These are phyloP conservation scores for Pichia sp. DNA, from an alignment of 1,139 yeast species.

Conservation along the genomic window DNA sequence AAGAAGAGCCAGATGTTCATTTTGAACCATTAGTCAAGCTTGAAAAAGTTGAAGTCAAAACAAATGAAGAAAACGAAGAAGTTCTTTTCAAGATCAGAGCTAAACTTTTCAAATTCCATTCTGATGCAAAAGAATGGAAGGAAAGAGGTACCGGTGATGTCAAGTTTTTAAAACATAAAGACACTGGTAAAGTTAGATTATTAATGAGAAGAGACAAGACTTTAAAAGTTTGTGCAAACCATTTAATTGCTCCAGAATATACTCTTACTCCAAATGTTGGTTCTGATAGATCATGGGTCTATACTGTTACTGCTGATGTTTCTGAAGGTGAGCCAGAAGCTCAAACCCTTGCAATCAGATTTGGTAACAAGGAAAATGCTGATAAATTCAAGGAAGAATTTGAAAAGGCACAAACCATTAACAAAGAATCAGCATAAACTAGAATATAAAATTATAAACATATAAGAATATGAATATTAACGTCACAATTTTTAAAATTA, in stretches of 20 bases:
- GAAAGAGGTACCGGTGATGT: slow-evolving; percentile 99
- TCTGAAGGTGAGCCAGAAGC: slow-evolving; percentile 97
- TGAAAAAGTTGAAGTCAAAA: slow-evolving; percentile 93
- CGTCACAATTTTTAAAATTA: too few species aligned
- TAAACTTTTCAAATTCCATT: slow-evolving; percentile 83
- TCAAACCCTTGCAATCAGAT: slow-evolving; percentile 92
- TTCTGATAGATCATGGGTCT: slow-evolving; percentile 97
- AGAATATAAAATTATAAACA: not conserved
- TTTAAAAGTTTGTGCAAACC: slow-evolving; percentile 95
- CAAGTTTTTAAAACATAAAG: slow-evolving; percentile 86
- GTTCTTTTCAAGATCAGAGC: slow-evolving; percentile 86
- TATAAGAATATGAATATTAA: too few species aligned
- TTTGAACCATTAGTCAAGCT: slow-evolving; percentile 94
- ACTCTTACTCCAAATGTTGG: slow-evolving; percentile 90
- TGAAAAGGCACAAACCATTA: slow-evolving; percentile 67
- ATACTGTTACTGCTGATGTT: slow-evolving; percentile 87
- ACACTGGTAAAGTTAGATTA: slow-evolving; percentile 72
- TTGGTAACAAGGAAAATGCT: slow-evolving; percentile 95
- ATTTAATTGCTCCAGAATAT: slow-evolving; percentile 79
- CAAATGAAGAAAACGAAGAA: slow-evolving; percentile 95
- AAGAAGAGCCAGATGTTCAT: slow-evolving; percentile 90
- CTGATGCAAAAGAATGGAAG: slow-evolving; percentile 85
- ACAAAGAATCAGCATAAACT: slow-evolving; percentile 34
- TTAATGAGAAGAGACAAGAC: slow-evolving; percentile 99
- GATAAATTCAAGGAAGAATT: slow-evolving; percentile 91